phyloP scores from a whole-genome alignment of 208 protist genomes.

The Trypanosoma congolense region DNA sequence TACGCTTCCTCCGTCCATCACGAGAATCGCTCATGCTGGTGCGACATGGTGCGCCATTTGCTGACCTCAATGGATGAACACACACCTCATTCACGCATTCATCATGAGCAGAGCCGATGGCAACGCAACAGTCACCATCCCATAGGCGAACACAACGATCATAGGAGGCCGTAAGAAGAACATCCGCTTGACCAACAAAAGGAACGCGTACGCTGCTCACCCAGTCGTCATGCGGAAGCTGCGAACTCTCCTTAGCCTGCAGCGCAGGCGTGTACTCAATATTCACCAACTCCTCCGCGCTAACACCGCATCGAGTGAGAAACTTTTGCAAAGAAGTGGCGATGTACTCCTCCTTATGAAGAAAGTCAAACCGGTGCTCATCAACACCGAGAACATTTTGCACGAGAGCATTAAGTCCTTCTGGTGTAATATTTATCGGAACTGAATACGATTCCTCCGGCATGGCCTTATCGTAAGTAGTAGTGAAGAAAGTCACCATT shows the following conservation, averaged over 20 bases:
- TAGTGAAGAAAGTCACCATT: slow-evolving; percentile 77
- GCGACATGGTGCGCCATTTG: not conserved
- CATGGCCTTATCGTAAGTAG: slow-evolving; percentile 57
- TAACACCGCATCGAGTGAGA: slow-evolving; percentile 55
- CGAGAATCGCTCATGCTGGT: not conserved
- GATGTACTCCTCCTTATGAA: slow-evolving; percentile 80
- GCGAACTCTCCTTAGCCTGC: slow-evolving; percentile 68
- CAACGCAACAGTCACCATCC: slow-evolving; percentile 66
- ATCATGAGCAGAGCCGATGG: slow-evolving; percentile 63
- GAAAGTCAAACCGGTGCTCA: slow-evolving; percentile 63
- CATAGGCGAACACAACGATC: slow-evolving; percentile 79
- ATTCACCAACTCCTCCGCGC: slow-evolving; percentile 71
- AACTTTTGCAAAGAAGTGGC: slow-evolving; percentile 69
- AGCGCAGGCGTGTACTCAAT: slow-evolving; percentile 84
- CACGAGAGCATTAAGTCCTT: slow-evolving; percentile 65
- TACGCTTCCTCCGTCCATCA: slow-evolving; percentile 20
- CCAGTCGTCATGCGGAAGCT: slow-evolving; percentile 86
- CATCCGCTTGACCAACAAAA: slow-evolving; percentile 39
- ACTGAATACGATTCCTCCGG: slow-evolving; percentile 75
- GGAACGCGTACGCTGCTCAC: slow-evolving; percentile 72
- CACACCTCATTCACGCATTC: slow-evolving; percentile 75
- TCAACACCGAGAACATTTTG: slow-evolving; percentile 52
- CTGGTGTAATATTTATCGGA: slow-evolving; percentile 55
- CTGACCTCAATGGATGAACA: slow-evolving; percentile 33
- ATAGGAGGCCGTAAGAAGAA: slow-evolving; percentile 75